Evolutionary conservation across 2,329 filamentous ascomycete genomes (phyloP).

Genomic region (Microsporum audouinii): DNA sequence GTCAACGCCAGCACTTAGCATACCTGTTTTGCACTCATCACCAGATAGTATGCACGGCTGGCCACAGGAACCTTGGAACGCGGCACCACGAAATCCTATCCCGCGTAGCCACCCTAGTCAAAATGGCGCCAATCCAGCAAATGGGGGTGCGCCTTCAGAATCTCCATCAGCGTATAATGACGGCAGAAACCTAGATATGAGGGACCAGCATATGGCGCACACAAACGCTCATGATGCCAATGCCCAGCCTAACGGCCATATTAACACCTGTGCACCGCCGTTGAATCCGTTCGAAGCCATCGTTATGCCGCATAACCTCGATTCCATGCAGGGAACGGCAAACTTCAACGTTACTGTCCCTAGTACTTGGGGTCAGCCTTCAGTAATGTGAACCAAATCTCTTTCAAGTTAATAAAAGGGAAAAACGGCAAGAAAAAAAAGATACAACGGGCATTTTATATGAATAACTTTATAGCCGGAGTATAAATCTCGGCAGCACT

Average conservation of each 20-base stretch:
- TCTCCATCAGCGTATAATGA: background rate
- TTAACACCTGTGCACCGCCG: constrained; percentile 1
- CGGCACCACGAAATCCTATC: constrained; percentile 29
- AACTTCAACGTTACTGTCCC: constrained; percentile 25
- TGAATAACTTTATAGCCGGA: background rate
- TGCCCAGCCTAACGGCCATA: background rate
- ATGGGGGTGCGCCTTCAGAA: background rate
- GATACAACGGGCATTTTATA: background rate
- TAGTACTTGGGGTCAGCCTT: constrained; percentile 13
- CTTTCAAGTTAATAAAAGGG: background rate
- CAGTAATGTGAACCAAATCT: constrained; percentile 8
- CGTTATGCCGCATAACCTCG: constrained; percentile 10
- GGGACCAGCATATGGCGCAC: constrained; percentile 3
- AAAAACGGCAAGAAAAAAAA: background rate
- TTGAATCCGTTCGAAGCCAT: constrained; percentile 10
- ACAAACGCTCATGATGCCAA: background rate
- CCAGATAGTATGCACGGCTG: constrained; percentile 26
- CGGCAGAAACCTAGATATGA: background rate
- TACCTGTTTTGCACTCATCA: constrained; percentile 12
- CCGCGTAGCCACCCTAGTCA: constrained; percentile 28
- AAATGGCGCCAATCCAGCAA: background rate
- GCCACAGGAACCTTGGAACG: constrained; percentile 30
- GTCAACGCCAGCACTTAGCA: constrained; percentile 12
- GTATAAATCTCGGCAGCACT: background rate
- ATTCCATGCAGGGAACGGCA: constrained; percentile 3